Evolutionary conservation across 2,329 filamentous ascomycete species (phyloP).

Genomic region (Metarhizium rileyi): DNA sequence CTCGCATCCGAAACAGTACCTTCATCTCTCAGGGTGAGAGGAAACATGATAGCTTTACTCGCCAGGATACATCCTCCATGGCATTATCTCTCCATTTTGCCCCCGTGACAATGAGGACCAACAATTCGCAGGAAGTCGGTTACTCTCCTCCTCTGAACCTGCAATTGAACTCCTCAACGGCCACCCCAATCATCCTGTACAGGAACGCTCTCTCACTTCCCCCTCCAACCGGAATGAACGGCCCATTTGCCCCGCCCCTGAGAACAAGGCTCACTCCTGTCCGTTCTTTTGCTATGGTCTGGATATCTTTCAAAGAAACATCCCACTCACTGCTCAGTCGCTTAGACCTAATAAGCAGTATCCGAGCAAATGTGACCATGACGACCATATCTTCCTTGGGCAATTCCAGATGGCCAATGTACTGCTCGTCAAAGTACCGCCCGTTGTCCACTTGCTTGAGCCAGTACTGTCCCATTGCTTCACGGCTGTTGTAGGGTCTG

Average conservation of each 20-base stretch:
- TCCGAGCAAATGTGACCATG: conserved; percentile 78
- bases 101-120: not conserved
- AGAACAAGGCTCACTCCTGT: conserved; percentile 85
- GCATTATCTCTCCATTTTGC: not conserved
- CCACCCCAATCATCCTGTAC: conserved; percentile 56
- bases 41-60: not conserved
- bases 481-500: conserved; percentile 85
- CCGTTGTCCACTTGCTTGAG: conserved; percentile 97
- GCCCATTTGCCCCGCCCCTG: conserved; percentile 84
- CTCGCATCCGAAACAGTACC: no score
- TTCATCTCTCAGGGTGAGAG: not conserved
- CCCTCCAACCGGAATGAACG: conserved; percentile 89
- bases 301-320: conserved; percentile 86
- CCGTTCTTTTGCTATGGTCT: conserved; percentile 93
- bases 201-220: conserved; percentile 60
- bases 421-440: conserved; percentile 94
- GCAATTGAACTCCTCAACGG: conserved; percentile 58
- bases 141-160: conserved; percentile 38
- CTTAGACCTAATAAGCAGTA: conserved; percentile 83
- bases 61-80: not conserved
- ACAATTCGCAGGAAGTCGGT: conserved; percentile 1
- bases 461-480: conserved; percentile 96
- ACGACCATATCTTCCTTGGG: conserved; percentile 80
- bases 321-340: conserved; percentile 90
- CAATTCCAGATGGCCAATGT: conserved; percentile 92